Percentiles rank a stretch among this genome's conserved stretches.
phyloP scores from a whole-genome alignment of 768 basidiomycete species.

The Tricholoma hemisulphureum region DNA sequence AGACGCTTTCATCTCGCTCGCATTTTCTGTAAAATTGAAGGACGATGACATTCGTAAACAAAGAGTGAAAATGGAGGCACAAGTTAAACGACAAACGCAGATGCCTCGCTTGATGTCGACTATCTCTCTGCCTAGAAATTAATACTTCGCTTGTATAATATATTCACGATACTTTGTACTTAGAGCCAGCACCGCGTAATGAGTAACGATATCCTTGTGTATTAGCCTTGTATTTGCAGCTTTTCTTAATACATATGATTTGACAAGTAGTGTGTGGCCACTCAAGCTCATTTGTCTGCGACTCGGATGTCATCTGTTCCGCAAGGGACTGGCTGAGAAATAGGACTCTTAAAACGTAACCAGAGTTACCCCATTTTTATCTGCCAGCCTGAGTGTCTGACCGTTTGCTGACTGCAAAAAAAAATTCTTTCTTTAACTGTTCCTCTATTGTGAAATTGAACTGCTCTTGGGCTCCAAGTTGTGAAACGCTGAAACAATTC shows the following conservation, averaged over 20 bases:
- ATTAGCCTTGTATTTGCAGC: background rate
- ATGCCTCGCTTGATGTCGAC: slow-evolving; percentile 29
- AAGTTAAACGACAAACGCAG: slow-evolving; percentile 60
- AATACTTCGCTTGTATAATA: background rate
- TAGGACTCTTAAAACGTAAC: no score
- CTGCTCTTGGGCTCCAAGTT: no score
- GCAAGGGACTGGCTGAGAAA: no score
- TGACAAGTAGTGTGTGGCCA: no score
- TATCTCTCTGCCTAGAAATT: slow-evolving; percentile 25
- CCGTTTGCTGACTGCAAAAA: no score
- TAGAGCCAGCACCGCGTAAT: background rate
- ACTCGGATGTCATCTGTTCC: no score
- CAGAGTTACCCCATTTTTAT: no score
- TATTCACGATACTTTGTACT: background rate
- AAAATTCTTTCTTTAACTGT: no score
- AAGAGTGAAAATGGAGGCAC: slow-evolving; percentile 72
- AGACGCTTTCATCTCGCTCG: slow-evolving; percentile 62
- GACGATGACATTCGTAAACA: slow-evolving; percentile 80
- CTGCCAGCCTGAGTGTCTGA: no score
- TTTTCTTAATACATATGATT: background rate
- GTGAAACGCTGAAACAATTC: no score
- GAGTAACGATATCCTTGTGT: background rate
- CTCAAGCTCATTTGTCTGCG: no score
- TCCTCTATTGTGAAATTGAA: no score
- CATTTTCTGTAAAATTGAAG: slow-evolving; percentile 66